Base-by-base conservation (phyloP, 2,329 filamentous ascomycete genomes). In the Periconia digitata region DNA sequence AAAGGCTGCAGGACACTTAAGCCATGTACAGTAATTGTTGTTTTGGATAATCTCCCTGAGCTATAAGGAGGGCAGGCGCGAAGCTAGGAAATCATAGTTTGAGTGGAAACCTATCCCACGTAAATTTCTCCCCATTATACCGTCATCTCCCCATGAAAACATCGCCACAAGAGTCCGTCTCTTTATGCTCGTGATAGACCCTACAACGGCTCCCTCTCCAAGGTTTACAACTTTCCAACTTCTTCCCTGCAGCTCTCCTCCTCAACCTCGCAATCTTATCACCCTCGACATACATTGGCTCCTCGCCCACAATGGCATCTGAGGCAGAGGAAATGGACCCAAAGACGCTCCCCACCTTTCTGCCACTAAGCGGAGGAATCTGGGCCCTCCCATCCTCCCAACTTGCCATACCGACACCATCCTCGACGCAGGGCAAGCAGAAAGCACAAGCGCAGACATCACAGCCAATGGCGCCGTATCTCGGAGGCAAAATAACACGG, bases 391-490 rank as follows among this genome's bases (percentile, higher is more conserved):
- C 66, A 39, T 51, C 52, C 56, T 54, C 58, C 42, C 40, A 40
- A 41, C 55, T 57, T 50, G 56, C 40, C 43, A 55, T 45, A 39
- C 51, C 42, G 48, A 53, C 41, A 34, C 54, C 70, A 22, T 47
- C 59, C 47, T 60, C 55, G 6, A 73, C 64, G 64, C 75, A 77
- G 16, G 40, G 46, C 13, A 55, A 59, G 57, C 75, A 77, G 53
- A 75, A 76, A 29, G 64, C 71, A 47, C 66, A 59, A 40, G 66
- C 64, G 51, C 75, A 77, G n/a, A 63, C 63, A 18, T 66, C 64
- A 55, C 76, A 79, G 52, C 51, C 54, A 39, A 69, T 62, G n/a
- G 56, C 70, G 15, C 62, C 69, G n/a, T 64, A 53, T 0, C 66
- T 49, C 4, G 75, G 75, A 56, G 67, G 69, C 44, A 78, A 43